Conservation (phyloP, 2,329 filamentous ascomycete species). For the Aureobasidium namibiae region DNA sequence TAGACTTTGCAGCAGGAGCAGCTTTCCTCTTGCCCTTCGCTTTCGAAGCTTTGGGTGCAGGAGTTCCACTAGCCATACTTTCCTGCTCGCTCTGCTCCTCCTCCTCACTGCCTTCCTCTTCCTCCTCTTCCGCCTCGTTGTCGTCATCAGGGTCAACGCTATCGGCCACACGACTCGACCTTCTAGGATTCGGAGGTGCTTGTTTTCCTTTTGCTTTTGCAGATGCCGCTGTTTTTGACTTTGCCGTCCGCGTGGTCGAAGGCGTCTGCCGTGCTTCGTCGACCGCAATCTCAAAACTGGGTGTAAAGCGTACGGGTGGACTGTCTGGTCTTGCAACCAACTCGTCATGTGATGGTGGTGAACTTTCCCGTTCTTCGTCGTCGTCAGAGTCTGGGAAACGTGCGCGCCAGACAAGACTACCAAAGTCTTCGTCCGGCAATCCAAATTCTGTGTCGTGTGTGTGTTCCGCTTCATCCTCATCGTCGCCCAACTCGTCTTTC, state of each 20-base stretch:
- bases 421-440: constrained; percentile 35
- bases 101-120: constrained; percentile 1
- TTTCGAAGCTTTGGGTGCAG: constrained; percentile 6
- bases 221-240: neutral
- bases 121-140: neutral
- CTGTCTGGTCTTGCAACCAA: constrained; percentile 23
- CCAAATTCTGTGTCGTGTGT: constrained; percentile 28
- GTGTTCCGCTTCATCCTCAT: constrained; percentile 27
- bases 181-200: neutral
- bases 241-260: neutral
- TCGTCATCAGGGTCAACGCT: constrained; percentile 12
- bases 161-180: constrained; percentile 13
- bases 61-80: constrained; percentile 9
- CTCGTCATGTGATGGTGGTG: constrained; percentile 22
- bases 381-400: constrained; percentile 24
- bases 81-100: constrained; percentile 1
- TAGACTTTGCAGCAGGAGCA: neutral
- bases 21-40: constrained; percentile 1
- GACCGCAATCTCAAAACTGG: constrained; percentile 18
- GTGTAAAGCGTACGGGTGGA: constrained; percentile 26
- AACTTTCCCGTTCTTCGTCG: neutral
- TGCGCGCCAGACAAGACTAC: constrained; percentile 35
- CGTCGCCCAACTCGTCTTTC: constrained; percentile 32
- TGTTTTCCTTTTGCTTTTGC: neutral
- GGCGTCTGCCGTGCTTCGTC: neutral